Evolutionary conservation across 441 rosid species (phyloP).

Genomic region (Croton setiger): DNA sequence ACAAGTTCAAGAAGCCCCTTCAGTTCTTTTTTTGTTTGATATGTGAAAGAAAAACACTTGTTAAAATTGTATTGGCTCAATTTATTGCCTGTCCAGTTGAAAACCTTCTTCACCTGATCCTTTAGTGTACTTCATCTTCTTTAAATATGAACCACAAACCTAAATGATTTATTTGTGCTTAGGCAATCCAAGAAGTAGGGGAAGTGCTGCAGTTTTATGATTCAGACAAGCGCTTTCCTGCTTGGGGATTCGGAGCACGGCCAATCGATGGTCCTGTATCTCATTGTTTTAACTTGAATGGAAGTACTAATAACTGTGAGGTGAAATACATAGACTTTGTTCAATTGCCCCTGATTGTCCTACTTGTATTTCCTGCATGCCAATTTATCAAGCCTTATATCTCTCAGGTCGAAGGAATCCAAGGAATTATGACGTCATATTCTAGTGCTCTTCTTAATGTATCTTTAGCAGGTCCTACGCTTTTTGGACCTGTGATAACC

Average conservation of each 20-base stretch:
- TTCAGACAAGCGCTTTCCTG: constrained; percentile 78
- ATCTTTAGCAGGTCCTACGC: constrained; percentile 96
- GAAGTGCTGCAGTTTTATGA: constrained; percentile 89
- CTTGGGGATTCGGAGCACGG: constrained; percentile 98
- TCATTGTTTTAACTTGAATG: constrained; percentile 92
- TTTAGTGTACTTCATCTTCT: not conserved
- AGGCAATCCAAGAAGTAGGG: constrained; percentile 94
- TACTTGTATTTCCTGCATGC: constrained; percentile 2
- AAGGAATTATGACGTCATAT: constrained; percentile 79
- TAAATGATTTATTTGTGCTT: constrained; percentile 17
- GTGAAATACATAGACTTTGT: constrained; percentile 31
- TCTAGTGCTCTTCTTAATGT: constrained; percentile 77
- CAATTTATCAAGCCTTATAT: constrained; percentile 17
- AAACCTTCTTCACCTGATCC: not conserved
- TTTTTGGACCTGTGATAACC: constrained; percentile 82
- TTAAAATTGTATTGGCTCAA: not conserved
- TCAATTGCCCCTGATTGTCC: constrained; percentile 4
- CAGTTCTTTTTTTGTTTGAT: too few species aligned
- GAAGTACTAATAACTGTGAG: constrained; percentile 76
- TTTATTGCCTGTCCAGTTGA: not conserved
- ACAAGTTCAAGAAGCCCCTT: not conserved
- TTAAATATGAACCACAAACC: not conserved
- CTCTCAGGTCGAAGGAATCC: constrained; percentile 85
- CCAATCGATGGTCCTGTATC: constrained; percentile 89
- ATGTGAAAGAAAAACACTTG: not conserved